phyloP scores from a whole-genome alignment of 441 rosid genomes.

The Aleurites moluccanus region DNA sequence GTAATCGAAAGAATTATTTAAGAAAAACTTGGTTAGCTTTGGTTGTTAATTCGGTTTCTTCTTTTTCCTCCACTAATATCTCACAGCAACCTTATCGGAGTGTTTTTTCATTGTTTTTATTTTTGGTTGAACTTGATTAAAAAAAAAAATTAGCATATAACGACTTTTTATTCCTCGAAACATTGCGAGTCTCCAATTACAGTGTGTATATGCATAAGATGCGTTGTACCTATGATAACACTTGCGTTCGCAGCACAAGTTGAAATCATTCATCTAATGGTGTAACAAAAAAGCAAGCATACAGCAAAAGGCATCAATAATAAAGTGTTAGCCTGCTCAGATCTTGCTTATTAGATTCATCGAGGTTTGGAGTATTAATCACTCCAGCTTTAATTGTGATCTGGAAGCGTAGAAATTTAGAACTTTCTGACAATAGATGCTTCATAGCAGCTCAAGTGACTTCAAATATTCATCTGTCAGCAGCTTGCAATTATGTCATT shows the following conservation, averaged over 20 bases:
- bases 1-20: no score
- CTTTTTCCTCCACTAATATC: no score
- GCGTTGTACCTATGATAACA: not conserved
- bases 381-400: not conserved
- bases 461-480: conserved; percentile 13
- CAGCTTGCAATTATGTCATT: conserved; percentile 26
- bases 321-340: not conserved
- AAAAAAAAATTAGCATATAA: not conserved
- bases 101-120: no score
- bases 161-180: not conserved
- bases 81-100: no score
- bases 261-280: not conserved
- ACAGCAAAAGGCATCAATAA: not conserved
- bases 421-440: not conserved
- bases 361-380: not conserved
- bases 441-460: not conserved
- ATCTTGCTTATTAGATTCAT: not conserved
- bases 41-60: no score
- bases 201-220: not conserved
- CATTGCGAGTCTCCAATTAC: not conserved
- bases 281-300: not conserved
- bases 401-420: not conserved
- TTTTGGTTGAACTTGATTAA: not conserved
- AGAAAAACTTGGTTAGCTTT: no score
- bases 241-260: not conserved